Evolutionary conservation across 2,329 filamentous ascomycete genomes (phyloP).

Genomic region (Teratosphaeria zuluensis): DNA sequence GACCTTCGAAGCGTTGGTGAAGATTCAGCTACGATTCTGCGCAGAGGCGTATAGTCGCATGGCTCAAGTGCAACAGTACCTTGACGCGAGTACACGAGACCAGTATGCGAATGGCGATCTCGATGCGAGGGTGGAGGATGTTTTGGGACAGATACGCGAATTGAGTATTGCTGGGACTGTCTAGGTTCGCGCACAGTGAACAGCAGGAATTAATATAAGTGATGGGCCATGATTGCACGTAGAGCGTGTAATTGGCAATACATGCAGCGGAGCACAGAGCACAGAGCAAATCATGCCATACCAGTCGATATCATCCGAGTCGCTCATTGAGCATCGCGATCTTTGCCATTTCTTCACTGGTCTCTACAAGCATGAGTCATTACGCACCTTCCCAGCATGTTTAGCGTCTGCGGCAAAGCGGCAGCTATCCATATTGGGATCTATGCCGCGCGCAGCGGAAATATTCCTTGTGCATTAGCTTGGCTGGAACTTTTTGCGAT

Average conservation of each 20-base stretch:
- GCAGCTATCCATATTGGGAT: background rate
- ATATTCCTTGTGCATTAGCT: background rate
- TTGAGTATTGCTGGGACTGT: slow-evolving; percentile 80
- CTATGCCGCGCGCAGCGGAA: background rate
- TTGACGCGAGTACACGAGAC: slow-evolving; percentile 89
- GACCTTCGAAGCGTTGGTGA: slow-evolving; percentile 93
- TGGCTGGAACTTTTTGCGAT: background rate
- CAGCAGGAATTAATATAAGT: background rate
- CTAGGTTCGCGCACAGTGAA: slow-evolving; percentile 17
- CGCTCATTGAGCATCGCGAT: too few relatives aligned
- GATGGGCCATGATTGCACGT: background rate
- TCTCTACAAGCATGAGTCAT: background rate
- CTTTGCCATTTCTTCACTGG: background rate
- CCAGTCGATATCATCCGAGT: background rate
- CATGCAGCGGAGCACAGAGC: background rate
- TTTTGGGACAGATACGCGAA: slow-evolving; percentile 92
- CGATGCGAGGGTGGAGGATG: slow-evolving; percentile 86
- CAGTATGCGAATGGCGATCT: slow-evolving; percentile 91
- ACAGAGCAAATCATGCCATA: background rate
- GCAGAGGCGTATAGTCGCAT: slow-evolving; percentile 95
- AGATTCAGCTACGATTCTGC: slow-evolving; percentile 96
- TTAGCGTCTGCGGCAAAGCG: background rate
- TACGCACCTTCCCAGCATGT: background rate
- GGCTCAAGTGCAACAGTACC: slow-evolving; percentile 90
- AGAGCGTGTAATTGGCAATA: background rate